phyloP scores from a whole-genome alignment of 2,329 filamentous ascomycete genomes.

The Neofusicoccum parvum region DNA sequence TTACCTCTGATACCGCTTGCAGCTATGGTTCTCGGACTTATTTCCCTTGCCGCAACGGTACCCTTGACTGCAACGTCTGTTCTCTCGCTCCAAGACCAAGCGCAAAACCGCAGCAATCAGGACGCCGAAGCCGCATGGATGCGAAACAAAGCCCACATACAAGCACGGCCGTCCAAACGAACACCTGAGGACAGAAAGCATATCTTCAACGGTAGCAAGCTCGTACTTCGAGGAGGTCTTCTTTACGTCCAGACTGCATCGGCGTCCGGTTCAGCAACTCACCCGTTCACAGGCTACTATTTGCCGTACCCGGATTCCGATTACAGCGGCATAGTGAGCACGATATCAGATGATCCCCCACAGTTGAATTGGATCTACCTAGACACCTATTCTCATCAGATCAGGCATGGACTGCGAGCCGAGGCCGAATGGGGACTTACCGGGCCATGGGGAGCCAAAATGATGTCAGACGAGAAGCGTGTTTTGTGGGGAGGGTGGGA shows the following conservation, averaged over 20 bases:
- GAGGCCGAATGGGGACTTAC: conserved; percentile 39
- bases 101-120: not conserved
- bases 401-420: conserved; percentile 38
- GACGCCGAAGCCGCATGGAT: not conserved
- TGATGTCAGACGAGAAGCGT: conserved; percentile 48
- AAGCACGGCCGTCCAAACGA: not conserved
- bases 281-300: conserved; percentile 60
- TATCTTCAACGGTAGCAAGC: not conserved
- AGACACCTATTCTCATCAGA: conserved; percentile 37
- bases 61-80: not conserved
- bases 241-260: not conserved
- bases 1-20: not conserved
- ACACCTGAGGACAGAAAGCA: not conserved
- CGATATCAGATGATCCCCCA: conserved; percentile 50
- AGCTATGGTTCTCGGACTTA: not conserved
- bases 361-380: conserved; percentile 45
- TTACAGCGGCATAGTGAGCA: conserved; percentile 57
- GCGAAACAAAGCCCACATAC: not conserved
- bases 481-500: conserved; percentile 42
- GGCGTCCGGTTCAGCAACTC: conserved; percentile 27
- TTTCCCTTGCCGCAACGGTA: not conserved
- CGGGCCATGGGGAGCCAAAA: conserved; percentile 66
- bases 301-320: conserved; percentile 59
- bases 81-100: not conserved
- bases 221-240: not conserved